Base-by-base conservation (phyloP, 257 asterid genomes). In the Nicotiana knightiana region DNA sequence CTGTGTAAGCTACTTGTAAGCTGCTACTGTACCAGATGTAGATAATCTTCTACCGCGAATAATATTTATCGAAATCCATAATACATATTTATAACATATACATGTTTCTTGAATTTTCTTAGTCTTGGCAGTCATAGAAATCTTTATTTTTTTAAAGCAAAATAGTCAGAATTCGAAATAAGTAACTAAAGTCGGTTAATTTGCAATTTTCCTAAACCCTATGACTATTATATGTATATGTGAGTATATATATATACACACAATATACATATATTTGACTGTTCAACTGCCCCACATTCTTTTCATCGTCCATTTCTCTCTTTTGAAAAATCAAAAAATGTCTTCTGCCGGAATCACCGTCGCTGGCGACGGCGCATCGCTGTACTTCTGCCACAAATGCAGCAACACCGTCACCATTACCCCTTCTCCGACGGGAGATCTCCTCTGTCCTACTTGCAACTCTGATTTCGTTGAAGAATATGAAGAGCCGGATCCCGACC, bases 331-430 rank as follows among this genome's bases (percentile, higher is more conserved):
- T 15, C 65, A 53, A 77, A 13, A 3, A 16, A 90, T 93, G 97
- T 86, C 97, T 24, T 85, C 89, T 67, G 90, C 91, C 87, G 95
- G 95, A 63, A 92, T 90, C 43, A 81, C 91, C 88, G 88, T 85
- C 87, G 91, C 89, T 79, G 92, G 80, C 86, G 88, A 83, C 78
- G 90, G 86, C 62, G 90, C 93, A 65, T 91, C 88, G 82, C 85
- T 90, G 82, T 93, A 90, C 86, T 93, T 93, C 87, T 93, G 97
- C 91, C 91, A 92, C 84, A 91, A 88, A 82, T 93, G 97, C 88
- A 83, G 87, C 15, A 88, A 63, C 76, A 93, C 93, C 77, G 91
- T 90, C 86, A 81, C 79, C 82, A 93, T 93, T 15, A 62, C 54
- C 76, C 92, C 91, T 48, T 90, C 92, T 39, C 81, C 90, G 6